A percentile compares a stretch with the other conserved stretches of the same genome.
Conservation (phyloP, 2,329 filamentous ascomycete genomes). For the Knufia fluminis region DNA sequence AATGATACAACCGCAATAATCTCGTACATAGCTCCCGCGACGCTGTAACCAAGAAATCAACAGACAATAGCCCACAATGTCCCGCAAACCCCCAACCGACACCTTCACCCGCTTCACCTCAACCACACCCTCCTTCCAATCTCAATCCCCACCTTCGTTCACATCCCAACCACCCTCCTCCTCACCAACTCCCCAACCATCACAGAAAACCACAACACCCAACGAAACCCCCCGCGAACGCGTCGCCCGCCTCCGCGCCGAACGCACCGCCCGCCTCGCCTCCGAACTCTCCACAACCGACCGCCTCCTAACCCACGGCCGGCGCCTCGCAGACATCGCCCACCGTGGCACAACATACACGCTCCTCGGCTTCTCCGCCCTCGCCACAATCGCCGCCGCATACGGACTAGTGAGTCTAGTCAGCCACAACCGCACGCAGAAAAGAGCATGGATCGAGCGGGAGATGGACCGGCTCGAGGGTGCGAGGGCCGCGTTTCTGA, state of each 20-base stretch:
- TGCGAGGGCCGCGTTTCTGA: conserved; percentile 34
- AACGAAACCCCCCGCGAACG: conserved; percentile 60
- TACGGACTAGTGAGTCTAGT: conserved; percentile 59
- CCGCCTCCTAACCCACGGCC: conserved; percentile 43
- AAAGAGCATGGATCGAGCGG: conserved; percentile 50
- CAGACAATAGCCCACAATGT: conserved; percentile 9
- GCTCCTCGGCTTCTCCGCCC: conserved; percentile 51
- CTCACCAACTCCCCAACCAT: conserved; percentile 16
- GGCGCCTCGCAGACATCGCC: conserved; percentile 50
- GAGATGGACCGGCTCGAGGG: conserved; percentile 35
- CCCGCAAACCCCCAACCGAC: conserved; percentile 36
- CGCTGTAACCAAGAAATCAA: not conserved
- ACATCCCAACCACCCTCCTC: conserved; percentile 24
- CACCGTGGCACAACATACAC: conserved; percentile 52
- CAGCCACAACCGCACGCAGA: conserved; percentile 57
- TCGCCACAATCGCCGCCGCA: conserved; percentile 51
- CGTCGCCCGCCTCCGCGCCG: conserved; percentile 58
- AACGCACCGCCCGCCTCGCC: conserved; percentile 55
- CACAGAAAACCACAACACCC: conserved; percentile 9
- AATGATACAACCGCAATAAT: not conserved
- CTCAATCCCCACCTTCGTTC: conserved; percentile 32
- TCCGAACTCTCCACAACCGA: conserved; percentile 50
- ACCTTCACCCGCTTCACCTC: conserved; percentile 42
- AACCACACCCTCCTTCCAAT: conserved; percentile 34
- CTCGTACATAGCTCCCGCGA: not conserved